A percentile compares a stretch with the other conserved stretches of the same genome.
Evolutionary conservation across 2,329 filamentous ascomycete genomes (phyloP).

Genomic region (Pyricularia pennisetigena): DNA sequence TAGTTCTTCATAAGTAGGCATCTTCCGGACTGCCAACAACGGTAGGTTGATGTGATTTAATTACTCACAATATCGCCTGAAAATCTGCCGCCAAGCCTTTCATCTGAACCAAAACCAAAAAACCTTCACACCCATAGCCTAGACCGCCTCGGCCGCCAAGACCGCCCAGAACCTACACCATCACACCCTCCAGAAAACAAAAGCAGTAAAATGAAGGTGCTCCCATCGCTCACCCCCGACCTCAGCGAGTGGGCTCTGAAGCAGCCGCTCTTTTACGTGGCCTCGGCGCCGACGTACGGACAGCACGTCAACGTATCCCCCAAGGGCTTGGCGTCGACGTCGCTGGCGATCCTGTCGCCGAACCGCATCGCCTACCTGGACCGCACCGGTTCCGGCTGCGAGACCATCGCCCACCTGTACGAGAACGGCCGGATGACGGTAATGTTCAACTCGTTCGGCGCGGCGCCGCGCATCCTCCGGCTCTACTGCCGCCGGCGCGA

Average conservation of each 20-base stretch:
- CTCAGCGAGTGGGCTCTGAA: conserved; percentile 53
- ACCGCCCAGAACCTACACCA: neutral
- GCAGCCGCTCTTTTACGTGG: conserved; percentile 68
- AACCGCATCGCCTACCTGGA: conserved; percentile 62
- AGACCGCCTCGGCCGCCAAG: neutral
- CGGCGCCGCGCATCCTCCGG: conserved; percentile 50
- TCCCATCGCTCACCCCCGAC: conserved; percentile 32
- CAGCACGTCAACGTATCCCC: conserved; percentile 68
- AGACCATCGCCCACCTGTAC: conserved; percentile 61
- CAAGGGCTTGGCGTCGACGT: conserved; percentile 56
- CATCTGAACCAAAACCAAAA: no score
- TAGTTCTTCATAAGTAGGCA: no score
- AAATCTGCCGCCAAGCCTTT: no score
- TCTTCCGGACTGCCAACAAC: no score
- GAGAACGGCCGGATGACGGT: conserved; percentile 7
- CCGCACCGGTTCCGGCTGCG: conserved; percentile 63
- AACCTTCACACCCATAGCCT: no score
- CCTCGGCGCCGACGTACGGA: conserved; percentile 58
- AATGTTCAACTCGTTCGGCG: conserved; percentile 40
- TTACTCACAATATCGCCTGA: no score
- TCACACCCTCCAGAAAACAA: neutral
- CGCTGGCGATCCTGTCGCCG: conserved; percentile 49
- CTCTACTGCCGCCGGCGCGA: conserved; percentile 46
- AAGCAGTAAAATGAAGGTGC: neutral
- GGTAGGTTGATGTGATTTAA: no score